phyloP scores from a whole-genome alignment of 768 basidiomycete species.

The Tremella yokohamensis region DNA sequence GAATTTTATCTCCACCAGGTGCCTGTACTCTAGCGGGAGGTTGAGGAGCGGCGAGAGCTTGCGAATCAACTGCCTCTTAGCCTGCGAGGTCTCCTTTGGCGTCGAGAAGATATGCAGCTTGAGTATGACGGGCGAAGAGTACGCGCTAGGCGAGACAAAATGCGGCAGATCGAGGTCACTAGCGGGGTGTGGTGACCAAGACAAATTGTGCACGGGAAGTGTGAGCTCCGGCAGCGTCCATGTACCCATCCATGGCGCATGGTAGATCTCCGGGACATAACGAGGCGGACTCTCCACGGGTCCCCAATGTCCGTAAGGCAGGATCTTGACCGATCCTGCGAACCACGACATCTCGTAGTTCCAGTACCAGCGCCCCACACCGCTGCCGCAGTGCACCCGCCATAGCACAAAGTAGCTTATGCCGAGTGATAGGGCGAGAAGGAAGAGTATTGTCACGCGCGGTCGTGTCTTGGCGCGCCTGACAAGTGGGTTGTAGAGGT shows the following conservation, averaged over 20 bases:
- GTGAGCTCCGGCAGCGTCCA: slow-evolving; percentile 19
- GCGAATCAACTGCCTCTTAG: slow-evolving; percentile 17
- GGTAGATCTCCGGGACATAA: slow-evolving; percentile 22
- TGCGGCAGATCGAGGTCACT: neutral
- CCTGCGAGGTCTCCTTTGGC: slow-evolving; percentile 5
- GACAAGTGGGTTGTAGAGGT: no score
- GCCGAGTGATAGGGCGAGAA: no score
- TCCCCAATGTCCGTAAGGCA: slow-evolving; percentile 21
- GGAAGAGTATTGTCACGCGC: no score
- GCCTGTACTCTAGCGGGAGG: slow-evolving; percentile 18
- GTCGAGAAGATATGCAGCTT: slow-evolving; percentile 35
- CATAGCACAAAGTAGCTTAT: no score
- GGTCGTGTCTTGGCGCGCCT: no score
- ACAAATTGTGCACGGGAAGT: slow-evolving; percentile 2
- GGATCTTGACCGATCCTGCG: slow-evolving; percentile 12
- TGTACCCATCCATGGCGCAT: slow-evolving; percentile 29
- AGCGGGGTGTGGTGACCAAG: neutral
- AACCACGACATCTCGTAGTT: slow-evolving; percentile 19
- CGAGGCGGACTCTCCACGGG: slow-evolving; percentile 17
- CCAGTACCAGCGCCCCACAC: slow-evolving; percentile 24
- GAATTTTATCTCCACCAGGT: slow-evolving; percentile 33
- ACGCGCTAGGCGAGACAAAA: neutral
- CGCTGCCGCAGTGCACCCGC: no score
- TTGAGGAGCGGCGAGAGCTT: slow-evolving; percentile 5
- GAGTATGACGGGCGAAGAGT: slow-evolving; percentile 13